Evolutionary conservation across 345 rosid species (phyloP), one percentile per base, ranked within the genome.

Genomic region (Hypericum androsaemum): DNA sequence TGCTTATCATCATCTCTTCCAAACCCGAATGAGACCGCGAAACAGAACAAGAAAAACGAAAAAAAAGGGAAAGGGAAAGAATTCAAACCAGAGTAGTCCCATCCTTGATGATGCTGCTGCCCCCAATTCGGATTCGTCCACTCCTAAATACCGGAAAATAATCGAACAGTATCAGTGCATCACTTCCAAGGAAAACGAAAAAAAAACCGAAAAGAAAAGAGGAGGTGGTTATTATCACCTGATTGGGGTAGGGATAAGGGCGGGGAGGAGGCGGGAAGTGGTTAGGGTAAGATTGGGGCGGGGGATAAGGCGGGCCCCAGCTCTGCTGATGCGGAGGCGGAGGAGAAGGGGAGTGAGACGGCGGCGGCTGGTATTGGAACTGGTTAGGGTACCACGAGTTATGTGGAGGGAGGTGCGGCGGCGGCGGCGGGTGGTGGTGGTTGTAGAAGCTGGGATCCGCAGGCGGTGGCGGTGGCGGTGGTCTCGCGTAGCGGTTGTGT

Each of bases 81-180:
- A 15, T 35, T 56, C 60, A 16, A 68, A 83, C 81, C 81, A 65
- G 67, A 68, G 53, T 77, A 68, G 38, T 69, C 65, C 69, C 76
- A 77, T 62, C 70, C 72, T 72, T 80, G 92, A 16, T 82, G 89
- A 64, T 83, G 71, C 32, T 82, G 89, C 66, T 83, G 71, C 32
- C 60, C 74, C 82, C 82, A 86, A 67, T 77, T 78, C 14, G 71
- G 63, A 60, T 77, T 86, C 54, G 58, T 50, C 94, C 94, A 86
- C 60, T 84, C 98, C 98, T 90, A 62, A 47, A 60, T 13, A 39
- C 43, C 8, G 51, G 13, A n/a, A 22, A 41, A 6, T 10, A 59
- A 28, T 43, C 37, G 37, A 14, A 32, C 5, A 5, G 36, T 5
- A n/a, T 3, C 8, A 15, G 51, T 15, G 6, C 16, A 44, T 61